phyloP scores from a whole-genome alignment of 352 stramenopile genomes.

The Globisporangium radiosum region DNA sequence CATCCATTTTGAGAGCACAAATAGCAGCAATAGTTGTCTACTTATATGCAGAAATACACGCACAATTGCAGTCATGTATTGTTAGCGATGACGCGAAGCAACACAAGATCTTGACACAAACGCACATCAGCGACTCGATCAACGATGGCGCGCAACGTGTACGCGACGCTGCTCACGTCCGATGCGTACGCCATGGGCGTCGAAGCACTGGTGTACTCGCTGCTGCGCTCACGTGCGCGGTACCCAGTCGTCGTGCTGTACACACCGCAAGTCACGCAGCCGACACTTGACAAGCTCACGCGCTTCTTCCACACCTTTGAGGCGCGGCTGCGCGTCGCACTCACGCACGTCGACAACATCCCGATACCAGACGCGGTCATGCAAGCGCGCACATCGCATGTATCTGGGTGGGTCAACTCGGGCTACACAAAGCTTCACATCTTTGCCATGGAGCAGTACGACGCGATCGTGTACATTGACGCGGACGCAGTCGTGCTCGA shows the following conservation, averaged over 20 bases:
- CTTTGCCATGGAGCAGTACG: slow-evolving; percentile 63
- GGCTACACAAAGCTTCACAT: slow-evolving; percentile 38
- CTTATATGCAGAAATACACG: too few relatives aligned
- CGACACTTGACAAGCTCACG: slow-evolving; percentile 15
- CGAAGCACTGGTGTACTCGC: slow-evolving; percentile 29
- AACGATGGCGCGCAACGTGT: slow-evolving; percentile 4
- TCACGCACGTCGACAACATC: slow-evolving; percentile 22
- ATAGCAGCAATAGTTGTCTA: too few relatives aligned
- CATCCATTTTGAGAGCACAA: too few relatives aligned
- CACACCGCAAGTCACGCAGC: slow-evolving; percentile 23
- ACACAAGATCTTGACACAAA: too few relatives aligned
- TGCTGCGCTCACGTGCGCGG: slow-evolving; percentile 9
- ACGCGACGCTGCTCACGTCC: slow-evolving; percentile 34
- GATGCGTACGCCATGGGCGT: slow-evolving; percentile 32
- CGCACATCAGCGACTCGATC: too few relatives aligned
- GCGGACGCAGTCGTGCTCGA: slow-evolving; percentile 71
- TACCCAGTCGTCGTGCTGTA: slow-evolving; percentile 26
- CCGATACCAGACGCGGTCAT: slow-evolving; percentile 14
- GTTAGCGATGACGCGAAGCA: too few relatives aligned
- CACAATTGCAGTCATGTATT: too few relatives aligned
- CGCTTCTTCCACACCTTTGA: slow-evolving; percentile 14
- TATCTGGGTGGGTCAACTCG: slow-evolving; percentile 34
- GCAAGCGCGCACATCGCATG: slow-evolving; percentile 12
- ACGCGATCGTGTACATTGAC: slow-evolving; percentile 85
- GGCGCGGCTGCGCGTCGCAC: slow-evolving; percentile 8